Percentiles rank a stretch among this genome's conserved stretches.
Evolutionary conservation across 2,329 filamentous ascomycete species (phyloP).

Genomic region (Podosphaera fusca): DNA sequence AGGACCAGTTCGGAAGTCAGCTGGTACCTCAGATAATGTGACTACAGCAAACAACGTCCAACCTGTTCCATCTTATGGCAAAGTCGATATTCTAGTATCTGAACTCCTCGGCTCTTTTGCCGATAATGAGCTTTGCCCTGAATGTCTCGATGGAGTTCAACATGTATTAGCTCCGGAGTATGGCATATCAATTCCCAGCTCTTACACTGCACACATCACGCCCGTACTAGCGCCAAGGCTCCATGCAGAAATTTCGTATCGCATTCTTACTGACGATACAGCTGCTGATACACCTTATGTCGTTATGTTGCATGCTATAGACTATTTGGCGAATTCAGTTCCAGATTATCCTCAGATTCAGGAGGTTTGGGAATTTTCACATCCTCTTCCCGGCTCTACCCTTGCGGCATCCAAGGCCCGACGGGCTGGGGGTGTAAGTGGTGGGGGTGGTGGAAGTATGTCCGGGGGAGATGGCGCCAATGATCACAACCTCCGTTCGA

Average conservation of each 20-base stretch:
- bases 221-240: constrained; percentile 76
- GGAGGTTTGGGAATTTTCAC: constrained; percentile 57
- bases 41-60: constrained; percentile 16
- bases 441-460: constrained; percentile 49
- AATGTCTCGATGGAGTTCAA: constrained; percentile 90
- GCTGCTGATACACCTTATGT: constrained; percentile 88
- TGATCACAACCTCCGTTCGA: constrained; percentile 72
- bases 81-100: constrained; percentile 81
- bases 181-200: constrained; percentile 81
- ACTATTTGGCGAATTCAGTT: constrained; percentile 50
- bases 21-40: constrained; percentile 14
- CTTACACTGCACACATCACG: constrained; percentile 84
- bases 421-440: constrained; percentile 38
- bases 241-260: constrained; percentile 52
- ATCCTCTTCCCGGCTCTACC: constrained; percentile 41
- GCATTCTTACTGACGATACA: constrained; percentile 35
- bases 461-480: constrained; percentile 60
- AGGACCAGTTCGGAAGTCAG: constrained; percentile 36
- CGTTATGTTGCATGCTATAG: constrained; percentile 72
- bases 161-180: constrained; percentile 55
- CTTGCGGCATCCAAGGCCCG: constrained; percentile 32
- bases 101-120: constrained; percentile 88
- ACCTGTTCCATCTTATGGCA: constrained; percentile 27
- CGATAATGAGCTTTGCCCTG: constrained; percentile 89
- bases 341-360: constrained; percentile 42